Percentiles rank a stretch among this genome's conserved stretches.
Evolutionary conservation across 768 basidiomycete genomes (phyloP).

Genomic region (Tephrocybe sp.): DNA sequence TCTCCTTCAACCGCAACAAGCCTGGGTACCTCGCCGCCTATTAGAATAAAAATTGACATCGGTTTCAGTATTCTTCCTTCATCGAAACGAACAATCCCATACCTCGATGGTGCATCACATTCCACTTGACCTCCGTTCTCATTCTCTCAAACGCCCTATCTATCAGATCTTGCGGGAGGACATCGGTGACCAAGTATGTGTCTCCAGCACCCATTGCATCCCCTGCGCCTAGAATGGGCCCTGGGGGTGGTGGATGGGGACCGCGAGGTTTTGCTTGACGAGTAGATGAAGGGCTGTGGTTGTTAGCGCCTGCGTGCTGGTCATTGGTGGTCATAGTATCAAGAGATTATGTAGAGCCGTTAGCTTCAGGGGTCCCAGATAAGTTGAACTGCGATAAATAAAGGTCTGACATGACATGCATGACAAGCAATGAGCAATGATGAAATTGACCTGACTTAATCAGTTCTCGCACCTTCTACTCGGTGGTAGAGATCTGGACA

Average conservation of each 20-base stretch:
- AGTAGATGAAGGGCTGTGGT: constrained; percentile 6
- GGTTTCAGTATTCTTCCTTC: neutral
- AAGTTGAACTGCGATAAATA: too few species aligned
- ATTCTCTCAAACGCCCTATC: constrained; percentile 55
- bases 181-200: constrained; percentile 51
- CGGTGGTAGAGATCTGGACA: too few species aligned
- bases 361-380: too few species aligned
- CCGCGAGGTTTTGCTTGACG: constrained; percentile 4
- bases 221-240: constrained; percentile 15
- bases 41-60: neutral
- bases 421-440: too few species aligned
- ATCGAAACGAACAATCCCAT: neutral
- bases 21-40: constrained; percentile 73
- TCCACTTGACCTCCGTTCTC: constrained; percentile 67
- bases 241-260: constrained; percentile 4
- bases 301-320: too few species aligned
- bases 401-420: too few species aligned
- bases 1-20: constrained; percentile 62
- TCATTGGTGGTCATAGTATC: too few species aligned
- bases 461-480: too few species aligned
- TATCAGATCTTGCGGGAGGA: constrained; percentile 57
- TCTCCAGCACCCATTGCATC: constrained; percentile 62
- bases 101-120: constrained; percentile 75
- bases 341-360: too few species aligned
- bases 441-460: too few species aligned